Evolutionary conservation across 78 protist species (phyloP).

Genomic region (Polysphondylium violaceum): DNA sequence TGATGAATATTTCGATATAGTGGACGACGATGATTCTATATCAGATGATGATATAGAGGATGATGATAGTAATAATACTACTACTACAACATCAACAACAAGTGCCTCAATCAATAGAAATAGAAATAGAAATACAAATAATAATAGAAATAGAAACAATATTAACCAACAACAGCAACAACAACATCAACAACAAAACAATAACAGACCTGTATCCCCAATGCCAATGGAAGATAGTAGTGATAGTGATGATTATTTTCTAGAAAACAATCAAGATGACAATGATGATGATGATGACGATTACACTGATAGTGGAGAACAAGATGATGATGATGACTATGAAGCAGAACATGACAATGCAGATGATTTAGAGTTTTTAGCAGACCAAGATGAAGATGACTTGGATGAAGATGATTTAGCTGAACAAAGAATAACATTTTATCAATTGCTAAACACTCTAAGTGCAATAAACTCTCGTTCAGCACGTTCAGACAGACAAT

Average conservation of each 20-base stretch:
- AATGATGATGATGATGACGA: slow-evolving; percentile 10
- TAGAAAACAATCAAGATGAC: not conserved
- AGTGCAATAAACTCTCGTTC: not conserved
- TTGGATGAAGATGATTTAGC: not conserved
- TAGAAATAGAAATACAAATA: not conserved
- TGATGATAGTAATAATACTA: not conserved
- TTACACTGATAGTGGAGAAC: not conserved
- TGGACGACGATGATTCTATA: slow-evolving; percentile 28
- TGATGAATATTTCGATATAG: slow-evolving; percentile 43
- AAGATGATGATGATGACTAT: not conserved
- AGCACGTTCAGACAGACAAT: no score
- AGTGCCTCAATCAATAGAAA: no score
- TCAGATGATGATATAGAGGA: not conserved
- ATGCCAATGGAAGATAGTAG: not conserved
- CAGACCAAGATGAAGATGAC: not conserved
- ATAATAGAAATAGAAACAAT: not conserved
- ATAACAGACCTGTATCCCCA: not conserved
- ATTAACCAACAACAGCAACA: not conserved
- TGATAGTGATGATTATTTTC: not conserved
- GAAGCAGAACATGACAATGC: not conserved
- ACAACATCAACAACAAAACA: not conserved
- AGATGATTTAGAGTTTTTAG: not conserved
- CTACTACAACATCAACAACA: no score
- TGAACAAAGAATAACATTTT: not conserved
- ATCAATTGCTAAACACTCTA: not conserved